These are phyloP conservation scores for Pichia sp. DNA, from an alignment of 1,139 yeast species.

Conservation along the genomic window DNA sequence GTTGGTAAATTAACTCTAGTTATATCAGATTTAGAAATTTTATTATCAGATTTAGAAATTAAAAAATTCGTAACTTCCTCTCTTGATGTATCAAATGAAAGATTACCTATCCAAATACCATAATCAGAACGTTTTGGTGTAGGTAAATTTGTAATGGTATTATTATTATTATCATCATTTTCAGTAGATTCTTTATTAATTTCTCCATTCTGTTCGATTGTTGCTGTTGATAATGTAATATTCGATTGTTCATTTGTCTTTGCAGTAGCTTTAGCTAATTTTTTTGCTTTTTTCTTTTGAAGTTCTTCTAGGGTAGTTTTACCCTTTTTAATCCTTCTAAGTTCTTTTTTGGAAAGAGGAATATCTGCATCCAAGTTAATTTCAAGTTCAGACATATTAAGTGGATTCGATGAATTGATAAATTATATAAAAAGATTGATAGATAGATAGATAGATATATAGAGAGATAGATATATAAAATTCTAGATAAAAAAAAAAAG, in stretches of 20 bases:
- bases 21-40: constrained; percentile 41
- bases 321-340: constrained; percentile 78
- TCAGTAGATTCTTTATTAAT: neutral
- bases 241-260: no score
- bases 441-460: no score
- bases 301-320: constrained; percentile 56
- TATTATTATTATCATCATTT: neutral
- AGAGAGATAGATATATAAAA: no score
- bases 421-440: no score
- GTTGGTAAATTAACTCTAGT: constrained; percentile 62
- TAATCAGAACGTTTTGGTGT: constrained; percentile 40
- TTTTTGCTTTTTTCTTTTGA: constrained; percentile 35
- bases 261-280: constrained; percentile 11
- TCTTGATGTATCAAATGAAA: constrained; percentile 76
- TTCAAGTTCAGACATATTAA: constrained; percentile 39
- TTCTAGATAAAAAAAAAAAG: no score
- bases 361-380: constrained; percentile 72
- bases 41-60: constrained; percentile 48
- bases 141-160: neutral
- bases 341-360: constrained; percentile 89
- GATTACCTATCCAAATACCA: constrained; percentile 94
- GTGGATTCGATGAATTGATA: no score
- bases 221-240: no score
- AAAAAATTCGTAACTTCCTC: constrained; percentile 69
- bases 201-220: neutral